A percentile compares a stretch with the other conserved stretches of the same genome.
These are phyloP conservation scores for Thalia dealbata DNA, from an alignment of 176 grass and related monocot genomes.

Conservation along the genomic window DNA sequence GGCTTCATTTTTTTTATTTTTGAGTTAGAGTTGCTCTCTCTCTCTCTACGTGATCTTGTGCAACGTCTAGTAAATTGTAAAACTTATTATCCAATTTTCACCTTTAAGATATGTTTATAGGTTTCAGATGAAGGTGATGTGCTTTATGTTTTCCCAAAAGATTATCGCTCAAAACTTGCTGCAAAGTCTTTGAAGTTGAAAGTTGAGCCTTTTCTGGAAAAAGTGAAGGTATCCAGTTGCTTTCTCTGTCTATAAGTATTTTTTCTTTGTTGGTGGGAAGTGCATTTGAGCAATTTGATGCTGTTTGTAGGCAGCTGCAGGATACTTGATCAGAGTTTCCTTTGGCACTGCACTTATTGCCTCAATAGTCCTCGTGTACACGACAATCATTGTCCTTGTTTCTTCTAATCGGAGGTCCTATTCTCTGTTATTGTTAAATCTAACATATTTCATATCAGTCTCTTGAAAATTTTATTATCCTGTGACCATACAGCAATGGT, in stretches of 20 bases:
- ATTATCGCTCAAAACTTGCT: constrained; percentile 73
- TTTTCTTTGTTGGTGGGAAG: neutral
- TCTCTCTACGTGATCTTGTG: neutral
- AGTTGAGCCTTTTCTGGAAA: constrained; percentile 62
- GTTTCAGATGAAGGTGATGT: constrained; percentile 94
- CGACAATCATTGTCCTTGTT: constrained; percentile 79
- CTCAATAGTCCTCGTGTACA: constrained; percentile 90
- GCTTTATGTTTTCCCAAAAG: constrained; percentile 72
- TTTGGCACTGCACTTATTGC: constrained; percentile 90
- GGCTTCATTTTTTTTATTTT: neutral
- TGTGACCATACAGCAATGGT: constrained; percentile 17
- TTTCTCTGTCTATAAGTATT: neutral
- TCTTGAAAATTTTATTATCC: neutral
- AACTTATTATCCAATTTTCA: too few relatives aligned
- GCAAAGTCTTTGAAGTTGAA: constrained; percentile 85
- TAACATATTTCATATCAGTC: neutral
- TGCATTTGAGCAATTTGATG: constrained; percentile 8
- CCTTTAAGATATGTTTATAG: constrained; percentile 25
- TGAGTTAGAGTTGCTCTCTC: neutral
- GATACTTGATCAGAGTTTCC: constrained; percentile 78
- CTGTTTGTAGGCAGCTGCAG: constrained; percentile 47
- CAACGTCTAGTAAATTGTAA: too few relatives aligned
- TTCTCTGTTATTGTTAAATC: neutral
- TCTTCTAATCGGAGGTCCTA: constrained; percentile 64
- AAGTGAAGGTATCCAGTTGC: constrained; percentile 54